Evolutionary conservation across 805 yeast genomes (phyloP).

Genomic region (Candida berthetii): DNA sequence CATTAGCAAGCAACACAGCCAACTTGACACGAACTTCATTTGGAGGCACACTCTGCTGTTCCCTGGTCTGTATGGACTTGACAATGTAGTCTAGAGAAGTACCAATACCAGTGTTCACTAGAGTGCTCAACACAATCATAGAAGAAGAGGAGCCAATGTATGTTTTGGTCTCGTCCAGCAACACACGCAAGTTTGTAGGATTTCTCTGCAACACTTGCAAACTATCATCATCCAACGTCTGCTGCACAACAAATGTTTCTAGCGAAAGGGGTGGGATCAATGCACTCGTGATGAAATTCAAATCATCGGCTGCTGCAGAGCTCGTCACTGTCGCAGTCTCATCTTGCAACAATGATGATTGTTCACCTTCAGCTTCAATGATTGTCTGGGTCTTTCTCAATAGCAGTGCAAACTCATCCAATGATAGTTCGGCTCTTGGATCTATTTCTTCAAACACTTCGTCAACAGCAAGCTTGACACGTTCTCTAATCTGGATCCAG

Average conservation of each 20-base stretch:
- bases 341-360: neutral
- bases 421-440: conserved; percentile 66
- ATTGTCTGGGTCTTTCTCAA: conserved; percentile 32
- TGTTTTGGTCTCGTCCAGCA: conserved; percentile 37
- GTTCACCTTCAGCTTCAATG: conserved; percentile 21
- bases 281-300: conserved; percentile 21
- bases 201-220: conserved; percentile 22
- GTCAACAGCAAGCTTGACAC: conserved; percentile 51
- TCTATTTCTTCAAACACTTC: conserved; percentile 55
- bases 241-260: conserved; percentile 49
- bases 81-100: conserved; percentile 27
- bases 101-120: conserved; percentile 28
- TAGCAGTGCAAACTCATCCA: conserved; percentile 49
- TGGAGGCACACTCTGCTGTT: conserved; percentile 15
- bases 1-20: conserved; percentile 65
- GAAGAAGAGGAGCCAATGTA: conserved; percentile 32
- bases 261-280: conserved; percentile 46
- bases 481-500: conserved; percentile 51
- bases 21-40: conserved; percentile 36
- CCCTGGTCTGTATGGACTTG: conserved; percentile 6
- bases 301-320: conserved; percentile 7
- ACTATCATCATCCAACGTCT: conserved; percentile 39
- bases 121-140: conserved; percentile 23
- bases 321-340: neutral
- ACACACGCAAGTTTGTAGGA: conserved; percentile 22